These are phyloP conservation scores for Fusarium equiseti DNA, from an alignment of 2,329 filamentous ascomycete genomes.

Conservation along the genomic window DNA sequence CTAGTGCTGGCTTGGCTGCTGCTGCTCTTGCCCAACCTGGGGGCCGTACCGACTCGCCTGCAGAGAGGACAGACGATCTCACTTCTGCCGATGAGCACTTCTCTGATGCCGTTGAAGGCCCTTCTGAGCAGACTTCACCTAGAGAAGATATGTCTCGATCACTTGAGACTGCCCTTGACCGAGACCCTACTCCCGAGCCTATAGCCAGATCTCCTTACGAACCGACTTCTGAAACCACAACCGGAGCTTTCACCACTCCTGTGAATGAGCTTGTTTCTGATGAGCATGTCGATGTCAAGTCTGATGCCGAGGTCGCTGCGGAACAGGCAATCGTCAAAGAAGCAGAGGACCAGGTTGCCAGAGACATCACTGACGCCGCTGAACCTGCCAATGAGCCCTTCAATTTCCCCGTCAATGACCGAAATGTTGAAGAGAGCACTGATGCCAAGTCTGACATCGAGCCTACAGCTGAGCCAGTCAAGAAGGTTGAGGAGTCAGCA, in stretches of 20 bases:
- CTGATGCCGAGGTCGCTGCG: not conserved
- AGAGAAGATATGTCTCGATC: constrained; percentile 20
- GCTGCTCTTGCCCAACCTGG: constrained; percentile 45
- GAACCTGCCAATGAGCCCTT: not conserved
- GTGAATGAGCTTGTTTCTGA: constrained; percentile 8
- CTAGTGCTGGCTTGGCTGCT: constrained; percentile 41
- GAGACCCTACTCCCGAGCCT: constrained; percentile 5
- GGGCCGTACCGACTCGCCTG: constrained; percentile 20
- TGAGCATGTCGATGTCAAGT: not conserved
- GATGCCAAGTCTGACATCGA: not conserved
- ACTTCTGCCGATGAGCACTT: constrained; percentile 54
- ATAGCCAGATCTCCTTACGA: not conserved
- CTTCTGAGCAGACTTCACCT: constrained; percentile 33
- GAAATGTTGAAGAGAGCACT: not conserved
- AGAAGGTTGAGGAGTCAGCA: not conserved
- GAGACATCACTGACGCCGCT: not conserved
- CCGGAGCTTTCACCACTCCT: not conserved
- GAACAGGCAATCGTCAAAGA: not conserved
- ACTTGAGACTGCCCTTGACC: not conserved
- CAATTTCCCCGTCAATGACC: not conserved
- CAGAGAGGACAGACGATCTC: constrained; percentile 48
- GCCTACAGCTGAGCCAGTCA: not conserved
- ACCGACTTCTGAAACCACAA: not conserved
- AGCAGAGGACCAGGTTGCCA: not conserved
- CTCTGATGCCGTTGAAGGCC: constrained; percentile 51